Percentiles rank a stretch among this genome's conserved stretches.
These are phyloP conservation scores for Ilyonectria sp. DNA, from an alignment of 2,329 filamentous ascomycete genomes.

Conservation along the genomic window DNA sequence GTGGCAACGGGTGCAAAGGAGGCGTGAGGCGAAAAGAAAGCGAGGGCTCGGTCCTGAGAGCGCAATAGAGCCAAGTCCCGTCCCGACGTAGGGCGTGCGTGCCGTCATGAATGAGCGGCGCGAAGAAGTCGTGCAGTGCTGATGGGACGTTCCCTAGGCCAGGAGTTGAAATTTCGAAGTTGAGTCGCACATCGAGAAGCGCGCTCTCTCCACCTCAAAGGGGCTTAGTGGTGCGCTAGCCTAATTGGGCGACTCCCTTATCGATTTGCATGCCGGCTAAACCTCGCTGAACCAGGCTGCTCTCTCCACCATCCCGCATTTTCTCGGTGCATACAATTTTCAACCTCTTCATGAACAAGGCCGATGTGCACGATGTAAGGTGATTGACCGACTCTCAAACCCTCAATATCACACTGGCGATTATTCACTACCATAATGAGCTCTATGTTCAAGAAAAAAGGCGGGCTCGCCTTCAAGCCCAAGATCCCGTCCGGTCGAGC, in stretches of 20 bases:
- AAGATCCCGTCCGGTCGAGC: conserved; percentile 74
- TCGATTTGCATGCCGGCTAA: conserved; percentile 55
- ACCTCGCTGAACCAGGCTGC: conserved; percentile 44
- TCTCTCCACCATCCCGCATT: conserved; percentile 49
- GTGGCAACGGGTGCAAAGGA: conserved; percentile 57
- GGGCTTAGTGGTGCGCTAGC: conserved; percentile 55
- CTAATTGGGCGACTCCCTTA: conserved; percentile 49
- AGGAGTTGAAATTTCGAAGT: conserved; percentile 64
- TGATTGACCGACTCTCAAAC: conserved; percentile 23
- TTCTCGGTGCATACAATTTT: conserved; percentile 46
- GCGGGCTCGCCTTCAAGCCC: conserved; percentile 76
- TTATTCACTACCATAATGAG: conserved; percentile 64
- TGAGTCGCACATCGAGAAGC: conserved; percentile 58
- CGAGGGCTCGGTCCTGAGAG: conserved; percentile 47
- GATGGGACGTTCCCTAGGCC: conserved; percentile 53
- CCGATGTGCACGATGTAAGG: conserved; percentile 39
- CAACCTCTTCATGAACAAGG: conserved; percentile 17
- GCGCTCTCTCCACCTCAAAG: conserved; percentile 53
- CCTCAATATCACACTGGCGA: conserved; percentile 34
- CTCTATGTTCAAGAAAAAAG: conserved; percentile 78
- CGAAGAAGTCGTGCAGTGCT: conserved; percentile 51
- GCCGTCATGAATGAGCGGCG: conserved; percentile 55
- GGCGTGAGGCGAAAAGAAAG: conserved; percentile 53
- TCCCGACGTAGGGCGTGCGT: conserved; percentile 51
- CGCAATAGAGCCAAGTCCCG: conserved; percentile 54